Evolutionary conservation across 805 yeast species (phyloP), one percentile per base, ranked within the genome.

Genomic region (Cyberlindnera galapagoensis): DNA sequence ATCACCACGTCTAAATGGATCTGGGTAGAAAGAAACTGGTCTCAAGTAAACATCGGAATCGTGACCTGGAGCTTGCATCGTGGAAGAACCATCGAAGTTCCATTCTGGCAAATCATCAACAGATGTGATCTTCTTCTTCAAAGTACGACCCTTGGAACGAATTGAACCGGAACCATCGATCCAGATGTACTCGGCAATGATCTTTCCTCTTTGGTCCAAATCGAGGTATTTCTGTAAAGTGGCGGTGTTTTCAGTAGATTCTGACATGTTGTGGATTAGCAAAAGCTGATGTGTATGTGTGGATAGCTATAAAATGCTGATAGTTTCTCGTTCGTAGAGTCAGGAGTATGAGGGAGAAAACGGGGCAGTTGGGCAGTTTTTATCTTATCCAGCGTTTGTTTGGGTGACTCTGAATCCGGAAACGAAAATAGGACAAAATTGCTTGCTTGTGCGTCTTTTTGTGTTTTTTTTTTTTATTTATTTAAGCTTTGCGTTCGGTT

Each of bases 11-110:
- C 98, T 87, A 74, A 92, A 87, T 21, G 98, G 98, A 63, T 92
- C 98, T 45, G 87, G 80, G 76, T 85, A 92, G 64, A 67, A 80
- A 35, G 97, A 86, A 47, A 76, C 94, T n/a, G 98, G 98, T 65
- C 95, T 81, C 56, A 92, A 71, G 63, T 86, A 87, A 43, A 92
- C 76, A 60, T 92, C 98, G 27, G 97, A 87, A 69, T 92, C 88
- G 63, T 83, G 79, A 51, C 98, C 98, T 54, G 97, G 97, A 35
- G 98, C 97, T 71, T 92, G 98, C 50, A 82, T 87, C 33, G 98
- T 92, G 21, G 97, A 88, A 26, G 97, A 88, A 65, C 98, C 98
- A 62, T 92, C 98, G 54, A 92, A 92, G 74, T 92, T 92, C 98
- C 98, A 92, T 66, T 90, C 96, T 48, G 97, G 97, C 51, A 92